phyloP scores from a whole-genome alignment of 768 basidiomycete genomes.

The Epithele typhae region DNA sequence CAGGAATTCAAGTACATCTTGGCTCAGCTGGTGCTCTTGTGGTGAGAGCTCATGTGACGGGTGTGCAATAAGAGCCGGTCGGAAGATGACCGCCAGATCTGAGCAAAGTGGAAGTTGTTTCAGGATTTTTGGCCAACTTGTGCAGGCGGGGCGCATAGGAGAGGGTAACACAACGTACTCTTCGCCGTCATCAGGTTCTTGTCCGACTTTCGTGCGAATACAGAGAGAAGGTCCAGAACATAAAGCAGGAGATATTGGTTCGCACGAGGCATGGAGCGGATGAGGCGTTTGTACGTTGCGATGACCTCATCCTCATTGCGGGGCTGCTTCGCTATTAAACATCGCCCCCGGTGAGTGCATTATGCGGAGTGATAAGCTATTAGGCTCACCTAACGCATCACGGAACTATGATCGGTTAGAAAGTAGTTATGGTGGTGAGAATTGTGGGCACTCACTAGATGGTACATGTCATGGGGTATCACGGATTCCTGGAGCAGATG shows the following conservation, averaged over 20 bases:
- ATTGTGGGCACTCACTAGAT: conserved; percentile 54
- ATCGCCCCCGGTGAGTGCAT: too few relatives aligned
- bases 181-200: conserved; percentile 95
- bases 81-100: conserved; percentile 98
- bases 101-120: background rate
- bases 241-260: conserved; percentile 97
- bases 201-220: conserved; percentile 87
- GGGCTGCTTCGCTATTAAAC: conserved; percentile 58
- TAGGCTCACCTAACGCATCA: conserved; percentile 62
- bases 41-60: conserved; percentile 84
- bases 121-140: too few relatives aligned
- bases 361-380: background rate
- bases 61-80: conserved; percentile 90
- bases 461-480: conserved; percentile 87
- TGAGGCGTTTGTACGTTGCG: conserved; percentile 77
- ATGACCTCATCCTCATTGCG: conserved; percentile 71
- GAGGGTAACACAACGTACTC: conserved; percentile 49
- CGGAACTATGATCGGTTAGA: conserved; percentile 55
- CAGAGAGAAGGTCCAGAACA: conserved; percentile 91
- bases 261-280: conserved; percentile 76
- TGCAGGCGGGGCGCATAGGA: background rate
- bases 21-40: conserved; percentile 80
- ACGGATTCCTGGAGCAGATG: conserved; percentile 72
- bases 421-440: conserved; percentile 2
- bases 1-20: conserved; percentile 89